Evolutionary conservation across 75 land plant genomes (phyloP).

Genomic region (Sequoia sempervirens): DNA sequence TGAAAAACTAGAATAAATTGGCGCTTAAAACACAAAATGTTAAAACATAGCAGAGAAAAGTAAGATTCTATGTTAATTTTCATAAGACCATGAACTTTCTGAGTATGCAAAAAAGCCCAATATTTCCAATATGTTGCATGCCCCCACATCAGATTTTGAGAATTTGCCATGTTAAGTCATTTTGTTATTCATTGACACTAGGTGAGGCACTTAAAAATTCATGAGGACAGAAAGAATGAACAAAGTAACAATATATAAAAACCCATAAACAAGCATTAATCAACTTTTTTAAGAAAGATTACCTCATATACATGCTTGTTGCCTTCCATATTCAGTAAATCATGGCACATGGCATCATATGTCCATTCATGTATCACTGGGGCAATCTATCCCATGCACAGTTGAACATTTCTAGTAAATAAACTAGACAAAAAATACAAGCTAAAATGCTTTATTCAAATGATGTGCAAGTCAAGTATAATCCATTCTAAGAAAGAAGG

Average conservation of each 20-base stretch:
- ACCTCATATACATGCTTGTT: conserved; percentile 94
- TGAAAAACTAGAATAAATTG: not conserved
- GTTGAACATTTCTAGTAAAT: not conserved
- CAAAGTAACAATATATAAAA: not conserved
- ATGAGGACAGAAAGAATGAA: not conserved
- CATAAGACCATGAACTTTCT: not conserved
- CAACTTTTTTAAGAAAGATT: conserved; percentile 3
- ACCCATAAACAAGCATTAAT: not conserved
- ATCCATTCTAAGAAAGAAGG: conserved; percentile 5
- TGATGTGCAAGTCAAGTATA: not conserved
- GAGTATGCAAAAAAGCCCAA: not conserved
- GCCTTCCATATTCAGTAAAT: conserved; percentile 86
- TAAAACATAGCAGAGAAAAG: not conserved
- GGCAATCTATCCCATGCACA: conserved; percentile 58
- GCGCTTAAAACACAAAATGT: not conserved
- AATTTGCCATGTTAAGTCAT: not conserved
- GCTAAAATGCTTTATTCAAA: conserved; percentile 1
- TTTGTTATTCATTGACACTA: not conserved
- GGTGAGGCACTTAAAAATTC: not conserved
- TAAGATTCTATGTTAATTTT: not conserved
- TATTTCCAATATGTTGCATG: not conserved
- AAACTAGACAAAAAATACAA: not conserved
- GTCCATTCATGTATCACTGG: conserved; percentile 99
- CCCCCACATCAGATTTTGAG: not conserved
- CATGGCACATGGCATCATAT: conserved; percentile 99